Conservation (phyloP, 257 asterid species). For the Misopates orontium region DNA sequence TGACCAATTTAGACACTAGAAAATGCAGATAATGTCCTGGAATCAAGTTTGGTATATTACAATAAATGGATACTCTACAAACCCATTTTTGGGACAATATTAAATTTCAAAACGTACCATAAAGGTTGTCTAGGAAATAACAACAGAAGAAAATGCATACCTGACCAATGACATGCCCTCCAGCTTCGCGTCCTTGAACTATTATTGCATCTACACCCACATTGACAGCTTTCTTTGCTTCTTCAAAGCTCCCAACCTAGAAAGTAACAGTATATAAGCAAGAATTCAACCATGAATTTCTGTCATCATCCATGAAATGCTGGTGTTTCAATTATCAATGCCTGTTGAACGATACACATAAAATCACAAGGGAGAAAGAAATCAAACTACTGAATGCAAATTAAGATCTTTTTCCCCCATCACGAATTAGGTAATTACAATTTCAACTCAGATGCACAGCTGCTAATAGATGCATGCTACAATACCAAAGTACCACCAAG, state of each 20-base stretch:
- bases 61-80: no score
- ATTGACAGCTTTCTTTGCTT: conserved; percentile 63
- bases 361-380: no score
- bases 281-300: conserved; percentile 2
- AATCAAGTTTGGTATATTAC: no score
- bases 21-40: no score
- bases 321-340: not conserved
- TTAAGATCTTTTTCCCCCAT: not conserved
- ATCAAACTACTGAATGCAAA: no score
- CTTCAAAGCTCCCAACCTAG: conserved; percentile 83
- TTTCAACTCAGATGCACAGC: not conserved
- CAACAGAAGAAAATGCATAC: conserved; percentile 32
- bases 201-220: conserved; percentile 84
- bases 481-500: not conserved
- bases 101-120: no score
- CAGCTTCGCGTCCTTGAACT: conserved; percentile 91
- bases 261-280: not conserved
- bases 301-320: conserved; percentile 2
- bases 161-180: conserved; percentile 91
- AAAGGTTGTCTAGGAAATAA: not conserved
- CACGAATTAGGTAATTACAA: conserved; percentile 1
- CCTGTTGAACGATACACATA: no score
- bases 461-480: not conserved
- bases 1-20: no score
- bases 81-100: no score